phyloP scores from a whole-genome alignment of 768 basidiomycete genomes.

The Rhodotorula diobovata region DNA sequence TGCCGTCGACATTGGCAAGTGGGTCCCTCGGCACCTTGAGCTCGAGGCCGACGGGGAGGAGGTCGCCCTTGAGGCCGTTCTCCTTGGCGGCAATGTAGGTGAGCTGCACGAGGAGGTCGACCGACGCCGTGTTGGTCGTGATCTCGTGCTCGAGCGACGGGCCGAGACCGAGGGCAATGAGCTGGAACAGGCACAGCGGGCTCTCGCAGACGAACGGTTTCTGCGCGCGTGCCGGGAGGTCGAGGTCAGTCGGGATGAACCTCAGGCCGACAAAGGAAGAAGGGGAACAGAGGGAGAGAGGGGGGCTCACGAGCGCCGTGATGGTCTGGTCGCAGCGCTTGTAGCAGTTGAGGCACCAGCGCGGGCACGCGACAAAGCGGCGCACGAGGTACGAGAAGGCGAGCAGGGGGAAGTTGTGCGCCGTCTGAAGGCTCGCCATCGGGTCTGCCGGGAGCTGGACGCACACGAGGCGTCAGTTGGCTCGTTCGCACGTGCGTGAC shows the following conservation, averaged over 20 bases:
- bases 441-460: slow-evolving; percentile 46
- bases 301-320: slow-evolving; percentile 3
- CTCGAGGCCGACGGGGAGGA: slow-evolving; percentile 59
- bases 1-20: slow-evolving; percentile 5
- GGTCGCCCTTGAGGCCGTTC: slow-evolving; percentile 58
- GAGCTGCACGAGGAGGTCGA: slow-evolving; percentile 66
- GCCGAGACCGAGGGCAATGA: slow-evolving; percentile 62
- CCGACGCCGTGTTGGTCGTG: slow-evolving; percentile 59
- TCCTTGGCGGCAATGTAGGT: slow-evolving; percentile 59
- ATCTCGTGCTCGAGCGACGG: slow-evolving; percentile 74
- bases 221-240: slow-evolving; percentile 54
- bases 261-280: too few species aligned
- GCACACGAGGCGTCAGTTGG: not conserved
- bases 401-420: slow-evolving; percentile 58
- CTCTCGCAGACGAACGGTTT: slow-evolving; percentile 70
- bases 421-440: slow-evolving; percentile 52
- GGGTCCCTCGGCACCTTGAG: slow-evolving; percentile 50
- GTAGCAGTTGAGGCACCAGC: slow-evolving; percentile 72
- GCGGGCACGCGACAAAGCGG: slow-evolving; percentile 60
- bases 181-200: slow-evolving; percentile 65
- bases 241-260: not conserved
- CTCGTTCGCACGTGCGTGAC: too few species aligned
- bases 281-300: too few species aligned
- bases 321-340: slow-evolving; percentile 47
- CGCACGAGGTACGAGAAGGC: slow-evolving; percentile 65